Base-by-base conservation (phyloP, 1,139 yeast species). In the Saccharomycopsis crataegensis region DNA sequence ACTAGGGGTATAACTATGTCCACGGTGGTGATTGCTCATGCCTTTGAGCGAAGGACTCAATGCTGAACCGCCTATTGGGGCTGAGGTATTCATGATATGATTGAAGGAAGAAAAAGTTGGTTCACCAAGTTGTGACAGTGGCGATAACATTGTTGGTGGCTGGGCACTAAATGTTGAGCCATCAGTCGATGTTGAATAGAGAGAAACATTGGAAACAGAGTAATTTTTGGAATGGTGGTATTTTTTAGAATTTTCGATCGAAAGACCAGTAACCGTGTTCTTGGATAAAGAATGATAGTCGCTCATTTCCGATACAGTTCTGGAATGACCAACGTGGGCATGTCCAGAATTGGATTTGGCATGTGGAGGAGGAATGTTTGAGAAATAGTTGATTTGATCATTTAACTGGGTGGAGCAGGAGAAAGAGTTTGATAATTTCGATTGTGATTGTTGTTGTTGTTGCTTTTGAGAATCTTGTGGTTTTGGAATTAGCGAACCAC, bases 1-100 rank as follows among this genome's bases (percentile, higher is more conserved):
- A 28, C 53, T 49, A n/a, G 53, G 50, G 31, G 17, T 50, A 33
- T 50, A 50, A 32, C 50, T 46, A 34, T 50, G 53, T n/a, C 22
- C 32, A n/a, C 46, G 37, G 9, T 16, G 31, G 31, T 43, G 52
- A 37, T 12, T 5, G 50, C n/a, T 22, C 14, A 8, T 22, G 4
- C 47, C 34, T 11, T 33, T 40, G 9, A 40, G n/a, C 9, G 43
- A 9, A n/a, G 43, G 43, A 40, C 43, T 40, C 14, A 36, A 36
- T 36, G 40, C 2, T 3, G 12, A n/a, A 12, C 40, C 40, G 28
- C 28, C 4, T 22, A 22, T 22, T 22, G 28, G 28, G 28, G 28
- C 28, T 12, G 40, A 36, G 22, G 17, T 14, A 14, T 40, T 40
- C 16, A 14, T 40, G 16, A 40, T 12, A 12, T 31, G n/a, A 36